Evolutionary conservation across 2,329 filamentous ascomycete species (phyloP).

Genomic region (Dryadomyces sulphureus): DNA sequence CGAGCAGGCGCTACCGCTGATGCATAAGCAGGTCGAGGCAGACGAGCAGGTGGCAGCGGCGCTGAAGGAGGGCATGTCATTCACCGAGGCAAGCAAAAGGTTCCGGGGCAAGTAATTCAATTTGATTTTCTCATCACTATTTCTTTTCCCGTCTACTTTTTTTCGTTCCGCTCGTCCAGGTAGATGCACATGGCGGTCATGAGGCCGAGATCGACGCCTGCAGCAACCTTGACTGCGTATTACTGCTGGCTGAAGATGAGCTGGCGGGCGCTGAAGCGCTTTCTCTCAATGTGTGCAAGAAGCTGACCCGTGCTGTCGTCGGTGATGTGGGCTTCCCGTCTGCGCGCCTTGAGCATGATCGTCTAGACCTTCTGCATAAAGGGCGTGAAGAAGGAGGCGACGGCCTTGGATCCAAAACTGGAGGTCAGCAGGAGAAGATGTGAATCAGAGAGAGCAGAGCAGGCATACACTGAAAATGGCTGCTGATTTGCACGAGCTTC

Average conservation of each 20-base stretch:
- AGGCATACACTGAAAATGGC: conserved; percentile 34
- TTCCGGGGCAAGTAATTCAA: conserved; percentile 14
- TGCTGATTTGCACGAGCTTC: conserved; percentile 40
- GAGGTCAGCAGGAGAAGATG: background rate
- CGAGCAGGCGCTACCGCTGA: conserved; percentile 23
- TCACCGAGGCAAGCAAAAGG: conserved; percentile 26
- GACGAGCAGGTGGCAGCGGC: conserved; percentile 26
- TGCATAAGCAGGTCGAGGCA: conserved; percentile 25
- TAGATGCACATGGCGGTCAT: conserved; percentile 54
- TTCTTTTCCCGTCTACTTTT: conserved; percentile 22
- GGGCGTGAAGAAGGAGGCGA: conserved; percentile 39
- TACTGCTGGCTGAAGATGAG: conserved; percentile 47
- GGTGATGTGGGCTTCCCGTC: conserved; percentile 42
- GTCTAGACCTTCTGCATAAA: conserved; percentile 26
- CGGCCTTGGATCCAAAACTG: conserved; percentile 41
- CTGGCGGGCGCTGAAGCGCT: conserved; percentile 41
- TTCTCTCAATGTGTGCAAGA: conserved; percentile 44
- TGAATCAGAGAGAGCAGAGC: no score
- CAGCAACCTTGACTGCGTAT: conserved; percentile 48
- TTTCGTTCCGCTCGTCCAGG: conserved; percentile 51
- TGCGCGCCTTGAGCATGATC: conserved; percentile 46
- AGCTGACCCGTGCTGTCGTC: conserved; percentile 31
- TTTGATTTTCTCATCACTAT: no score
- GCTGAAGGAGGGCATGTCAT: conserved; percentile 26
- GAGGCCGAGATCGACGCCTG: conserved; percentile 51